Conservation (phyloP, 441 rosid genomes). For the Omphalea diandra region DNA sequence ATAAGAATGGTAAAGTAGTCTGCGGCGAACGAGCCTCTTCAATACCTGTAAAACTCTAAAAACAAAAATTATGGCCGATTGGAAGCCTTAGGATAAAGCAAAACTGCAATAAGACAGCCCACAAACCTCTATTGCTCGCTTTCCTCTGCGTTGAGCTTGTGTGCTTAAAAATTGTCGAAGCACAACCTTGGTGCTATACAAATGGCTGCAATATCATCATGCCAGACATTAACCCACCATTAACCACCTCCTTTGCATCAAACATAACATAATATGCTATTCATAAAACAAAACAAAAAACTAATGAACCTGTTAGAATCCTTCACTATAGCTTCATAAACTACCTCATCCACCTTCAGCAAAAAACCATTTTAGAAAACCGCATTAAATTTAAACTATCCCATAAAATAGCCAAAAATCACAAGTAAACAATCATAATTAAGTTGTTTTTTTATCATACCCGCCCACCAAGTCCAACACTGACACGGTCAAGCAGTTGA, state of each 20-base stretch:
- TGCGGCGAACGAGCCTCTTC: slow-evolving; percentile 78
- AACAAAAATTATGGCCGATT: slow-evolving; percentile 4
- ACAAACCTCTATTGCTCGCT: slow-evolving; percentile 84
- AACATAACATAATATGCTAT: slow-evolving; percentile 1
- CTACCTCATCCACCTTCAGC: slow-evolving; percentile 77
- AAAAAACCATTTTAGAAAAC: slow-evolving; percentile 12
- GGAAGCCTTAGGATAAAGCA: neutral
- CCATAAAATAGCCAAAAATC: neutral
- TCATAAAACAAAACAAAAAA: slow-evolving; percentile 21
- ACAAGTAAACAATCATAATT: neutral
- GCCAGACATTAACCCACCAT: slow-evolving; percentile 30
- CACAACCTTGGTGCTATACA: slow-evolving; percentile 77
- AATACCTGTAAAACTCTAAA: slow-evolving; percentile 58
- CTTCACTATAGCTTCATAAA: slow-evolving; percentile 78
- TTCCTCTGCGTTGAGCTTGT: slow-evolving; percentile 87
- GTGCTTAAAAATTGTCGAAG: slow-evolving; percentile 65
- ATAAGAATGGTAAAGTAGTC: slow-evolving; percentile 84
- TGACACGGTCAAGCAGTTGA: slow-evolving; percentile 69
- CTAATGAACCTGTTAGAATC: slow-evolving; percentile 64
- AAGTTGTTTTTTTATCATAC: slow-evolving; percentile 45
- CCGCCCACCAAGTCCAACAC: slow-evolving; percentile 86
- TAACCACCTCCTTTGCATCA: no score
- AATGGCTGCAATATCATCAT: slow-evolving; percentile 63
- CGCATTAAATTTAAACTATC: neutral
- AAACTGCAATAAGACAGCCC: neutral